Percentiles rank a stretch among this genome's conserved stretches.
These are phyloP conservation scores for Pigoraptor vietnamica DNA, from an alignment of 78 protist species.

Conservation along the genomic window DNA sequence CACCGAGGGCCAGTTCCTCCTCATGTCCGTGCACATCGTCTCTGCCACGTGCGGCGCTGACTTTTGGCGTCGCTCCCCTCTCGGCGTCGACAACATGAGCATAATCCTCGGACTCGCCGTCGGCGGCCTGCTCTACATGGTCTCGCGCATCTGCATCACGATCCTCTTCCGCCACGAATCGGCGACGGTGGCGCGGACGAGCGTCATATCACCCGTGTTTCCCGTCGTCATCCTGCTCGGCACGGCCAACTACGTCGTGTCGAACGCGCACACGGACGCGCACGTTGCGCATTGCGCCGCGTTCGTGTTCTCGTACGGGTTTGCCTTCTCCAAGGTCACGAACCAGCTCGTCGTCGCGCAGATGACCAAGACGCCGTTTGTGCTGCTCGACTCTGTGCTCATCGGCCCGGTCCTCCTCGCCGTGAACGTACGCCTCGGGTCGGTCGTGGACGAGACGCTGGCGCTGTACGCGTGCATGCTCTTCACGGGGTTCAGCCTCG, in stretches of 20 bases:
- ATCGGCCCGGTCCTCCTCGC: neutral
- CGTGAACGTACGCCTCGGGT: neutral
- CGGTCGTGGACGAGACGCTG: neutral
- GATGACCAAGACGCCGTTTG: neutral
- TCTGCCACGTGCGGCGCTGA: neutral
- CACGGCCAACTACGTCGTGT: neutral
- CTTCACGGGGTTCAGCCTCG: neutral
- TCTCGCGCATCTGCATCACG: neutral
- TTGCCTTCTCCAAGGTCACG: neutral
- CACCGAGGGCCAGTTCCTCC: conserved; percentile 7
- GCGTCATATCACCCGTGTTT: neutral
- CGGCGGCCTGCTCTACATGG: neutral
- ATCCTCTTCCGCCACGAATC: neutral
- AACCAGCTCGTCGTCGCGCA: neutral
- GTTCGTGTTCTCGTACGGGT: neutral
- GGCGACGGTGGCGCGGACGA: neutral
- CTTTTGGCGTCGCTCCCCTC: neutral
- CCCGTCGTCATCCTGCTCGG: neutral
- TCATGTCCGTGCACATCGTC: neutral
- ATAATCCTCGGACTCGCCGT: neutral
- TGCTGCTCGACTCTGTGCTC: neutral
- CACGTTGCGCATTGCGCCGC: neutral
- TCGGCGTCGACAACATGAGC: neutral
- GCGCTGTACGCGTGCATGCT: neutral
- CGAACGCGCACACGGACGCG: neutral